Base-by-base conservation (phyloP, 2,329 filamentous ascomycete genomes). In the Rugonectria rugulosa region DNA sequence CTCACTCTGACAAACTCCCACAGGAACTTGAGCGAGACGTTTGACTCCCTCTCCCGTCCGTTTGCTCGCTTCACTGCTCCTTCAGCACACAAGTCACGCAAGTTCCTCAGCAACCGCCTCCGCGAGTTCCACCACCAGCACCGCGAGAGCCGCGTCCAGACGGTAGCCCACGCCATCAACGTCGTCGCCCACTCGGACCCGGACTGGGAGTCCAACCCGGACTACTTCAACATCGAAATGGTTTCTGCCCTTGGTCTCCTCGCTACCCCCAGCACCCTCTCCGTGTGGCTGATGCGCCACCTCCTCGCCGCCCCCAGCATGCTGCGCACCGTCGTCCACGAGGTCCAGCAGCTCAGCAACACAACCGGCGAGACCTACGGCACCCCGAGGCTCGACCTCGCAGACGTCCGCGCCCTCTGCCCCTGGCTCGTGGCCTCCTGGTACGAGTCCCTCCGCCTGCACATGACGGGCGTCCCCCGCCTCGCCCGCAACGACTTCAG, bases 161-260 rank as follows among this genome's bases (percentile, higher is more conserved):
- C 67, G 11, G 62, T 67, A 0, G 70, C 68, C 4, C 70, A 72
- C 20, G 61, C 59, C 14, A 70, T 72, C 61, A 72, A 72, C 12
- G 64, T 70, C 20, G 59, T 72, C 4, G 68, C 66, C 23, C 61
- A 70, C 27, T 63, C 60, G 2, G 69, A 72, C 29, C 57, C 61
- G 2, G 14, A 68, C 42, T 72, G 70, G 70, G 68, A 71, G 26
- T 64, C 46, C 10, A 72, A 71, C 53, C 55, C 57, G 4, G 70
- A 72, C 52, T 72, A 72, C 47, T 72, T 68, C 50, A 64, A 68
- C 8, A 67, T 70, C 17, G 70, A 72, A 47, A 68, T 72, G 59
- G 67, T 72, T 29, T 67, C 69, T 27, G 69, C 69, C 4, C 61
- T 72, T 12, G 70, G 70, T 9, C 64, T 72, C 2, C 58, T 72